Conservation (phyloP, 345 rosid species). For the Cardiospermum halicacabum region DNA sequence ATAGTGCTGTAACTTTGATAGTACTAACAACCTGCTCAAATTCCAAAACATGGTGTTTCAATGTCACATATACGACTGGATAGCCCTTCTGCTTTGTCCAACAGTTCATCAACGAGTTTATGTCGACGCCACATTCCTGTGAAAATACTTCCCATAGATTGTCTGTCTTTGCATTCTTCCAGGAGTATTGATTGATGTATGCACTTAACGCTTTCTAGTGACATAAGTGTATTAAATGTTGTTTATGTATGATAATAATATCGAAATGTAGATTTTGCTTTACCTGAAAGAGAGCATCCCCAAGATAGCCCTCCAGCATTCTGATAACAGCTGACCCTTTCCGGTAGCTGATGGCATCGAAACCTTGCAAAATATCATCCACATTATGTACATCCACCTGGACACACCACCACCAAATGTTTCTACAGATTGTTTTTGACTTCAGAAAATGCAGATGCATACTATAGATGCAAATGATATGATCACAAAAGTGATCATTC, state of each 20-base stretch:
- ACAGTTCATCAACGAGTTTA: conserved; percentile 27
- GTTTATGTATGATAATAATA: neutral
- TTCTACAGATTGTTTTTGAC: too few relatives aligned
- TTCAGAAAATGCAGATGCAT: too few relatives aligned
- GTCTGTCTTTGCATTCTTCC: conserved; percentile 36
- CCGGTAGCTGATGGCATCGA: conserved; percentile 34
- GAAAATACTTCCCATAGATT: conserved; percentile 32
- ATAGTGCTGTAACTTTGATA: neutral
- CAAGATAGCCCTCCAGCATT: conserved; percentile 39
- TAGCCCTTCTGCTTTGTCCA: conserved; percentile 46
- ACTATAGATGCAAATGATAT: neutral
- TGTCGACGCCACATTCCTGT: conserved; percentile 27
- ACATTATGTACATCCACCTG: conserved; percentile 33
- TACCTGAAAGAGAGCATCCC: conserved; percentile 36
- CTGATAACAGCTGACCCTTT: conserved; percentile 41
- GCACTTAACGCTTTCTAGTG: conserved; percentile 29
- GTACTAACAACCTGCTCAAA: conserved; percentile 33
- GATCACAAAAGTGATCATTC: neutral
- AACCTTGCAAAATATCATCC: conserved; percentile 25
- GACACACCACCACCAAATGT: neutral
- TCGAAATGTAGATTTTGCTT: neutral
- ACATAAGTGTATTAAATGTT: neutral
- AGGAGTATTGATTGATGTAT: conserved; percentile 33
- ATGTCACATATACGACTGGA: conserved; percentile 33
- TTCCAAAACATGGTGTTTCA: conserved; percentile 22